A percentile compares a stretch with the other conserved stretches of the same genome.
Conservation (phyloP, 805 yeast species). For the Wickerhamiella brachini region DNA sequence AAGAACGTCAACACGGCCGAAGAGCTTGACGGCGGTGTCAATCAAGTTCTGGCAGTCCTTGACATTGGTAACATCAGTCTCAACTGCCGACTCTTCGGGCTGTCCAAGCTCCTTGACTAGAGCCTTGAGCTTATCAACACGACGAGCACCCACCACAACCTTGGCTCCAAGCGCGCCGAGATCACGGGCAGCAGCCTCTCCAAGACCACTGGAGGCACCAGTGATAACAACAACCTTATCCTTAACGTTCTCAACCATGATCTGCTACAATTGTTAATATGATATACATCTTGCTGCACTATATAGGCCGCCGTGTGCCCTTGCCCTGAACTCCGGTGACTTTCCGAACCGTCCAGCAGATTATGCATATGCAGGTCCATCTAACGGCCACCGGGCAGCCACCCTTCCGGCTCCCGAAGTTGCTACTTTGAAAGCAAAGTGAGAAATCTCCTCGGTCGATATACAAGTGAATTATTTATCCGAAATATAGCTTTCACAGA, state of each 20-base stretch:
- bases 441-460: too few relatives aligned
- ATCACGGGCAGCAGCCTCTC: constrained; percentile 79
- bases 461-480: too few relatives aligned
- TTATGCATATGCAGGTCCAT: too few relatives aligned
- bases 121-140: constrained; percentile 42
- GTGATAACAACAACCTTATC: constrained; percentile 69
- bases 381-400: too few relatives aligned
- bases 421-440: too few relatives aligned
- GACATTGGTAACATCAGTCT: constrained; percentile 40
- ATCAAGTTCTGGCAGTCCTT: constrained; percentile 40
- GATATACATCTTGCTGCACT: neutral
- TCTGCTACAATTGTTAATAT: too few relatives aligned
- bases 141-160: constrained; percentile 60
- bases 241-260: neutral
- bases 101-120: constrained; percentile 33
- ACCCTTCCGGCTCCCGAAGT: too few relatives aligned
- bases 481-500: too few relatives aligned
- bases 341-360: too few relatives aligned
- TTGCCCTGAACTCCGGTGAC: too few relatives aligned
- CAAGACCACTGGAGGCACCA: constrained; percentile 96
- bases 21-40: constrained; percentile 32
- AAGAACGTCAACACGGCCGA: constrained; percentile 42
- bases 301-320: neutral
- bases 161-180: constrained; percentile 60
- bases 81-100: constrained; percentile 32